Evolutionary conservation across 805 yeast species (phyloP).

Genomic region (Candida incommunis): DNA sequence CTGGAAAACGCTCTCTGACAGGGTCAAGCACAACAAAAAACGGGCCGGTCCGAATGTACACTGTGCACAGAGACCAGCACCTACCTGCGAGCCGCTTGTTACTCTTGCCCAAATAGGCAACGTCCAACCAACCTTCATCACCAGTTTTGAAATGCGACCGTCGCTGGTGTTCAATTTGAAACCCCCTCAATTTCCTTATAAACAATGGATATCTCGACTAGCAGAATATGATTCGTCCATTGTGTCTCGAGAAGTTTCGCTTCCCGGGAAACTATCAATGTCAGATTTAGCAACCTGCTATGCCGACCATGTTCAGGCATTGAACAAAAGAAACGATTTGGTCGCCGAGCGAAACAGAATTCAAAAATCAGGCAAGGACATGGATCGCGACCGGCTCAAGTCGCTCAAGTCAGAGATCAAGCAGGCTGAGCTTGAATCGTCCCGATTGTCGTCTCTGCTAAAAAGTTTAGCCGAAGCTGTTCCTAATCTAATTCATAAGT

Average conservation of each 20-base stretch:
- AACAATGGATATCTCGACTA: conserved; percentile 5
- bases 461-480: conserved; percentile 15
- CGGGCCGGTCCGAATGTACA: too few relatives aligned
- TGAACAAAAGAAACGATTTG: conserved; percentile 6
- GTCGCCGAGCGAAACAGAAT: conserved; percentile 7
- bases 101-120: too few relatives aligned
- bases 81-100: too few relatives aligned
- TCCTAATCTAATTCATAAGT: conserved; percentile 18
- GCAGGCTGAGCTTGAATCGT: conserved; percentile 7
- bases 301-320: conserved; percentile 8
- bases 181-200: conserved; percentile 11
- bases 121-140: too few relatives aligned
- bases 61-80: too few relatives aligned
- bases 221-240: conserved; percentile 13
- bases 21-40: too few relatives aligned
- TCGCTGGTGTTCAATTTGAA: too few relatives aligned
- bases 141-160: too few relatives aligned
- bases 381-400: conserved; percentile 1
- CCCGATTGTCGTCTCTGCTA: conserved; percentile 4
- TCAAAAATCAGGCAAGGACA: conserved; percentile 8
- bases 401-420: conserved; percentile 11
- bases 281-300: conserved; percentile 14
- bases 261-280: conserved; percentile 9
- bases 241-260: conserved; percentile 11
- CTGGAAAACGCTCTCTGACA: too few relatives aligned